These are phyloP conservation scores for Neofusicoccum laricinum DNA, from an alignment of 2,329 filamentous ascomycete species.

Conservation along the genomic window DNA sequence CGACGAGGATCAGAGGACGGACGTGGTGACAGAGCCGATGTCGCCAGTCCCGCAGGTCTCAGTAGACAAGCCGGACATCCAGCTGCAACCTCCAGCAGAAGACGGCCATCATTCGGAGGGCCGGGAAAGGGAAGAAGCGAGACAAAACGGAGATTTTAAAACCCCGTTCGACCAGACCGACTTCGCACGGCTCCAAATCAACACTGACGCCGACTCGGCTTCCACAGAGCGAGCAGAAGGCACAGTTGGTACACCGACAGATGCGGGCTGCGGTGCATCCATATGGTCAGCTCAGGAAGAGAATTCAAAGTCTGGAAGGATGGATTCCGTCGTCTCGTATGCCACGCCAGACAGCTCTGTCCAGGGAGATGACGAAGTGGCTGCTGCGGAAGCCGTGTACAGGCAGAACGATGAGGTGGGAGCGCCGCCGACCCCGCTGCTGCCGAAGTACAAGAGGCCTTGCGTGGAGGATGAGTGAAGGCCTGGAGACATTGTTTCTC, in stretches of 20 bases:
- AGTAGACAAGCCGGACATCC: neutral
- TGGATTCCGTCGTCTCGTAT: neutral
- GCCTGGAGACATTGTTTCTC: neutral
- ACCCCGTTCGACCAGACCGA: neutral
- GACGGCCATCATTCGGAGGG: neutral
- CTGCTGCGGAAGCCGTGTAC: neutral
- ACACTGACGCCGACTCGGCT: neutral
- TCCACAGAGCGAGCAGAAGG: neutral
- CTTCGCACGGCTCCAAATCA: neutral
- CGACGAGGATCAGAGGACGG: neutral
- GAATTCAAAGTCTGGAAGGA: neutral
- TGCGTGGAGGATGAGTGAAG: constrained; percentile 3
- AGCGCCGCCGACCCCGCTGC: neutral
- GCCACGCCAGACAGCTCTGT: constrained; percentile 7
- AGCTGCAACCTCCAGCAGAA: neutral
- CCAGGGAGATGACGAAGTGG: neutral
- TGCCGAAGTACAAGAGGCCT: neutral
- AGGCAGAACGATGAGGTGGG: neutral
- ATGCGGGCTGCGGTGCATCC: neutral
- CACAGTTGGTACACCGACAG: neutral
- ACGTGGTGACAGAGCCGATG: too few species aligned
- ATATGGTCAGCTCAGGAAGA: constrained; percentile 7
- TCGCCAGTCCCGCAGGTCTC: neutral
- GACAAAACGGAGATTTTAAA: neutral
- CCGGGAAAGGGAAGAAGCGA: neutral